Percentiles rank a stretch among this genome's conserved stretches.
Evolutionary conservation across 108 stramenopile species (phyloP).

Genomic region (Cyclotella cryptica): DNA sequence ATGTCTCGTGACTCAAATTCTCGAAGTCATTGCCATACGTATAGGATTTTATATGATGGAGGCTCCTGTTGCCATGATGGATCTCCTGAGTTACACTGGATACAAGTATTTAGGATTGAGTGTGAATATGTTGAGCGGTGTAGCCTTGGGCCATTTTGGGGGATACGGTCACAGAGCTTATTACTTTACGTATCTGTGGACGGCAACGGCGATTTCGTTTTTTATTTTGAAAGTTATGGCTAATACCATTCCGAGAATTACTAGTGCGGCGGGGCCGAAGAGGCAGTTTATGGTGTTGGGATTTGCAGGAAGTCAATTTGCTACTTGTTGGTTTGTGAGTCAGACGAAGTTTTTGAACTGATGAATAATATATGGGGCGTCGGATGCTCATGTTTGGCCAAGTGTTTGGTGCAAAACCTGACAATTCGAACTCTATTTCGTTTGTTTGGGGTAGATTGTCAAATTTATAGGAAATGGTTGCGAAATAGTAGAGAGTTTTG

Average conservation of each 20-base stretch:
- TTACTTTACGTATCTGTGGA: slow-evolving; percentile 85
- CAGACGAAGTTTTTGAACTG: slow-evolving; percentile 84
- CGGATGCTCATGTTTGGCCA: too few species aligned
- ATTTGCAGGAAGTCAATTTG: slow-evolving; percentile 85
- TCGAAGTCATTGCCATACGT: slow-evolving; percentile 91
- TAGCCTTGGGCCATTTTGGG: slow-evolving; percentile 63
- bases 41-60: slow-evolving; percentile 92
- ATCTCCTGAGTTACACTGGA: slow-evolving; percentile 84
- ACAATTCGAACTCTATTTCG: too few species aligned
- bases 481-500: too few species aligned
- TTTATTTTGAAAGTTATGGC: slow-evolving; percentile 93
- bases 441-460: too few species aligned
- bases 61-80: slow-evolving; percentile 69
- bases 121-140: slow-evolving; percentile 80
- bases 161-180: slow-evolving; percentile 78
- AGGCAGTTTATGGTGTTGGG: slow-evolving; percentile 88
- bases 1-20: slow-evolving; percentile 87
- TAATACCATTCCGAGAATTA: slow-evolving; percentile 74
- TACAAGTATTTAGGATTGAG: slow-evolving; percentile 91
- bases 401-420: too few species aligned
- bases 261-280: slow-evolving; percentile 77
- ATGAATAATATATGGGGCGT: background rate
- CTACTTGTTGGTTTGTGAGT: slow-evolving; percentile 91
- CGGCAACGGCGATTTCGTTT: slow-evolving; percentile 78
- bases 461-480: too few species aligned